Percentiles rank a stretch among this genome's conserved stretches.
These are phyloP conservation scores for Kuraishia ogatae DNA, from an alignment of 805 yeast genomes.

Conservation along the genomic window DNA sequence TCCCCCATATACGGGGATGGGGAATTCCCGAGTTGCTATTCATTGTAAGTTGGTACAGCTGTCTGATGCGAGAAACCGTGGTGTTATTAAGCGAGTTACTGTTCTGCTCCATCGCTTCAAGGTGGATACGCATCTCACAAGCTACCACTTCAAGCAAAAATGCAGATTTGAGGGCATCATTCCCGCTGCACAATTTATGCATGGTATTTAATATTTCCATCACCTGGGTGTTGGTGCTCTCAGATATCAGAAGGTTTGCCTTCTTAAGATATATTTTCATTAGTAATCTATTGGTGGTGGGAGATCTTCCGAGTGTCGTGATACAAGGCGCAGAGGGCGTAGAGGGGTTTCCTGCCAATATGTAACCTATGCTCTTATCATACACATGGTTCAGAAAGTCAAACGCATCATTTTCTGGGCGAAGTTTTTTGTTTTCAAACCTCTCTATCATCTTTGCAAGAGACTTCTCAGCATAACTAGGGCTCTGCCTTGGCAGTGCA, in stretches of 20 bases:
- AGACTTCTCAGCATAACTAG: slow-evolving; percentile 20
- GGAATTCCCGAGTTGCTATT: slow-evolving; percentile 54
- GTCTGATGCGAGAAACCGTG: slow-evolving; percentile 24
- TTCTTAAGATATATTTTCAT: slow-evolving; percentile 38
- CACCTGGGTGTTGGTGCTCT: slow-evolving; percentile 23
- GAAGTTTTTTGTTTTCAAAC: slow-evolving; percentile 11
- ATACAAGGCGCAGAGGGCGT: background rate
- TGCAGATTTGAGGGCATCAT: slow-evolving; percentile 37
- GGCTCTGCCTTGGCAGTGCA: slow-evolving; percentile 9
- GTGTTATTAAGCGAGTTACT: background rate
- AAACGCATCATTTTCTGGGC: slow-evolving; percentile 5
- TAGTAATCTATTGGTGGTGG: slow-evolving; percentile 30
- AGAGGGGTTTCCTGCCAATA: background rate
- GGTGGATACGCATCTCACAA: slow-evolving; percentile 46
- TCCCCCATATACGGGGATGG: slow-evolving; percentile 67
- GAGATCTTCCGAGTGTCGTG: background rate
- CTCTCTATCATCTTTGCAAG: slow-evolving; percentile 19
- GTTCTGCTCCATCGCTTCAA: slow-evolving; percentile 17
- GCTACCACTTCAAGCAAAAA: slow-evolving; percentile 59
- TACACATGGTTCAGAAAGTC: slow-evolving; percentile 14
- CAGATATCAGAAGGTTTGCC: slow-evolving; percentile 26
- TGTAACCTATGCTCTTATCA: slow-evolving; percentile 11
- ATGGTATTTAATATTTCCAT: slow-evolving; percentile 24
- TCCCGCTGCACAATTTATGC: slow-evolving; percentile 25
- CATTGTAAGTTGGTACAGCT: slow-evolving; percentile 40